phyloP scores from a whole-genome alignment of 306 rosid genomes.

The Fragaria nilgerrensis region DNA sequence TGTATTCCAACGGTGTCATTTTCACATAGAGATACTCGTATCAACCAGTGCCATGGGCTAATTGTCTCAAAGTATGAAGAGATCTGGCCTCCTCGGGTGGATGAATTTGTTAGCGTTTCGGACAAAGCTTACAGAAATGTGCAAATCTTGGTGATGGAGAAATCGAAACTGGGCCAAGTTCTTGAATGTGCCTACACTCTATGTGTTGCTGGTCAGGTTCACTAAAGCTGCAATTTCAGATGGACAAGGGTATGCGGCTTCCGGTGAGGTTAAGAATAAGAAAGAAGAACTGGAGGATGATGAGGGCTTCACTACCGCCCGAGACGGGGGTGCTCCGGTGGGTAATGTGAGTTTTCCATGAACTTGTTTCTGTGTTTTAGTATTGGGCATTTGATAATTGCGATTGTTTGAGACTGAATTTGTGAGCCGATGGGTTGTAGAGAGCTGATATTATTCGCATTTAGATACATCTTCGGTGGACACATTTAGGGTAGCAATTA shows the following conservation, averaged over 20 bases:
- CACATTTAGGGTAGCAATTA: background rate
- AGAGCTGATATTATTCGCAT: background rate
- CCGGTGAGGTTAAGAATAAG: slow-evolving; percentile 19
- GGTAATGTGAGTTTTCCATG: slow-evolving; percentile 50
- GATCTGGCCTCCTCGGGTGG: slow-evolving; percentile 93
- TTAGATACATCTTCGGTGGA: background rate
- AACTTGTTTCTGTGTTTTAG: background rate
- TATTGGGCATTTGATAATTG: too few species aligned
- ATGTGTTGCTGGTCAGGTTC: slow-evolving; percentile 72
- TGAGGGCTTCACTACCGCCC: slow-evolving; percentile 21
- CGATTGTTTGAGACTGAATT: background rate
- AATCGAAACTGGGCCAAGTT: slow-evolving; percentile 61
- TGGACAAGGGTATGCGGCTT: slow-evolving; percentile 4
- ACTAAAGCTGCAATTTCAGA: slow-evolving; percentile 64
- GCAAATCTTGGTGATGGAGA: slow-evolving; percentile 79
- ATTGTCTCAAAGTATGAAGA: slow-evolving; percentile 90
- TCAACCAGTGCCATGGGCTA: slow-evolving; percentile 61
- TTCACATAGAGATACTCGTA: too few species aligned
- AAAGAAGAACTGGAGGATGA: slow-evolving; percentile 36
- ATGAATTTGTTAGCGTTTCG: slow-evolving; percentile 76
- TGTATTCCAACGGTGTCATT: too few species aligned
- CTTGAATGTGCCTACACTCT: slow-evolving; percentile 79
- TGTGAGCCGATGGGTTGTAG: background rate
- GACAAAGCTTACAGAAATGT: slow-evolving; percentile 67
- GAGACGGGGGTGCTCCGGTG: slow-evolving; percentile 40